A percentile compares a stretch with the other conserved stretches of the same genome.
Conservation (phyloP, 768 basidiomycete species). For the Mycena sanguinolenta region DNA sequence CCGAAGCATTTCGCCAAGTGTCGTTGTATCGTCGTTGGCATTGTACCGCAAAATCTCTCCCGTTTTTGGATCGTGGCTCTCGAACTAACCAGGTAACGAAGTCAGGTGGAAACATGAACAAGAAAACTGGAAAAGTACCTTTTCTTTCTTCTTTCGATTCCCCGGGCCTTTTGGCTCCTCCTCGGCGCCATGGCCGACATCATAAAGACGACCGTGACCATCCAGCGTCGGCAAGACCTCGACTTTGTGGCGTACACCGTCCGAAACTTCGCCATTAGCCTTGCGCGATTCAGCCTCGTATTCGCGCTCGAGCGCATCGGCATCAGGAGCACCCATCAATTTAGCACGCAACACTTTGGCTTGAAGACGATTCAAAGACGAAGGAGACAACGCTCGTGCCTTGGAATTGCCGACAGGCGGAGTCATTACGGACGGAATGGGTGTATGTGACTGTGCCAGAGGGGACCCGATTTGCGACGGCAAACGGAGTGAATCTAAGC, state of each 20-base stretch:
- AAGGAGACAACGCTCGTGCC: conserved; percentile 72
- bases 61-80: conserved; percentile 91
- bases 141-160: conserved; percentile 85
- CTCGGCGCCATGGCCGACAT: conserved; percentile 85
- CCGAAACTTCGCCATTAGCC: conserved; percentile 59
- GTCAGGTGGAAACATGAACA: too few relatives aligned
- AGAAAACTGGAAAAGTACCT: conserved; percentile 59
- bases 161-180: conserved; percentile 67
- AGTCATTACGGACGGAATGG: conserved; percentile 92
- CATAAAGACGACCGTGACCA: conserved; percentile 86
- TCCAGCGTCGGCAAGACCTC: conserved; percentile 93
- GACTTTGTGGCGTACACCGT: conserved; percentile 69
- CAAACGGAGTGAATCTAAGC: conserved; percentile 72
- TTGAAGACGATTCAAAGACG: conserved; percentile 91
- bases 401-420: conserved; percentile 62
- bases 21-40: conserved; percentile 89
- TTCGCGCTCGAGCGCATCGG: conserved; percentile 82
- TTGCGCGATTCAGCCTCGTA: conserved; percentile 80
- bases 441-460: conserved; percentile 76
- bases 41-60: conserved; percentile 92
- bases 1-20: conserved; percentile 91
- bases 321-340: conserved; percentile 84
- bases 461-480: conserved; percentile 73
- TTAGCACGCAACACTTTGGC: conserved; percentile 94
- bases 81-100: conserved; percentile 63